Percentiles rank a stretch among this genome's conserved stretches.
Conservation (phyloP, 2,329 filamentous ascomycete genomes). For the Calonectria crousiana region DNA sequence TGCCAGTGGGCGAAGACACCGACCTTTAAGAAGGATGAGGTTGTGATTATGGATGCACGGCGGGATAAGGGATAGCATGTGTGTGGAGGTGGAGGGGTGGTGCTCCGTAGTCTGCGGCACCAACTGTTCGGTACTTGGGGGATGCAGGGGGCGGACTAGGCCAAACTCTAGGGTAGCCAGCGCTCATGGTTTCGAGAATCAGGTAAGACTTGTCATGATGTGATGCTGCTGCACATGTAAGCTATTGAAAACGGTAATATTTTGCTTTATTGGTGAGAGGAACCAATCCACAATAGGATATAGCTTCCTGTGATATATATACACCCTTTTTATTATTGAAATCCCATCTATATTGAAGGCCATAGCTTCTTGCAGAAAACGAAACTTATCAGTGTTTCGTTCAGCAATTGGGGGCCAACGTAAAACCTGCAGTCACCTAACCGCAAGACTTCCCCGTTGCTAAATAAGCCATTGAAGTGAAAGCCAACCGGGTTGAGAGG, state of each 20-base stretch:
- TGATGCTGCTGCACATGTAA: background rate
- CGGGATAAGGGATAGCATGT: constrained; percentile 1
- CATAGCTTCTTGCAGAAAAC: background rate
- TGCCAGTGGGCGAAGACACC: background rate
- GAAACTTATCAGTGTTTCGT: background rate
- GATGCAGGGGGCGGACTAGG: background rate
- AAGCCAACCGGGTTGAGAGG: background rate
- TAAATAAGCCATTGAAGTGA: background rate
- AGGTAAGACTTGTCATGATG: background rate
- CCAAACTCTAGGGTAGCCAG: background rate
- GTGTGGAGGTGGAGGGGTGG: constrained; percentile 14
- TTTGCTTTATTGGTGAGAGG: background rate
- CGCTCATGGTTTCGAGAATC: background rate
- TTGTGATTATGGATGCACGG: background rate
- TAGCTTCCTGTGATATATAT: background rate
- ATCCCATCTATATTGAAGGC: background rate
- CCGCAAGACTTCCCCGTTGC: background rate
- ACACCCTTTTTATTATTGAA: background rate
- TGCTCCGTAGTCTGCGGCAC: background rate
- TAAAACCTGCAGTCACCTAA: background rate
- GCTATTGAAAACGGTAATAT: background rate
- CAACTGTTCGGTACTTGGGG: background rate
- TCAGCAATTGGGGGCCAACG: background rate
- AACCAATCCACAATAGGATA: background rate
- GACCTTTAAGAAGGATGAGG: background rate